Evolutionary conservation across 306 rosid species (phyloP).

Genomic region (Prinsepia uniflora): DNA sequence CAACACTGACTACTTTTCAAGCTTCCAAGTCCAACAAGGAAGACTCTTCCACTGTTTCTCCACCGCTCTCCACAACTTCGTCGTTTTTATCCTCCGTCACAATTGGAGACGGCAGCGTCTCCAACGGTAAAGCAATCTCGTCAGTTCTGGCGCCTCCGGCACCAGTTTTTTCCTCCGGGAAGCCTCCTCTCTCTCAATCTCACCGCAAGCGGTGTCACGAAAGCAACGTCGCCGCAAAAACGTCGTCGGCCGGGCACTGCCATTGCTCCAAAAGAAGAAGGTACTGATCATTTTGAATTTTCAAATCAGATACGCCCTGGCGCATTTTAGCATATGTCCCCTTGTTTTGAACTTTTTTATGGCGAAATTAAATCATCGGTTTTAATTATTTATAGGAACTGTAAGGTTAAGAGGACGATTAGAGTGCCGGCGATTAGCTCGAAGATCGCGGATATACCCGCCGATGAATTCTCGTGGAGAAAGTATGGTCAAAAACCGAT

Average conservation of each 20-base stretch:
- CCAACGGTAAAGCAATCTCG: constrained; percentile 51
- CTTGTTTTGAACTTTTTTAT: neutral
- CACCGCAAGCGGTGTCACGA: constrained; percentile 50
- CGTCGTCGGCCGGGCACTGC: constrained; percentile 44
- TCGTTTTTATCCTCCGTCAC: constrained; percentile 62
- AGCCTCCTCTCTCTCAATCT: constrained; percentile 58
- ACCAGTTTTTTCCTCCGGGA: constrained; percentile 35
- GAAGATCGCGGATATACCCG: constrained; percentile 64
- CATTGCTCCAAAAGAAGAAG: constrained; percentile 76
- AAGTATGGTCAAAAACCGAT: constrained; percentile 85
- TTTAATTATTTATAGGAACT: constrained; percentile 37
- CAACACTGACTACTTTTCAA: neutral
- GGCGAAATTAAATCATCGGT: neutral
- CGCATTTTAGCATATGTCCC: neutral
- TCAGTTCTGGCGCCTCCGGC: constrained; percentile 28
- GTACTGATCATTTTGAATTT: constrained; percentile 26
- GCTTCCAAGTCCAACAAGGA: constrained; percentile 19
- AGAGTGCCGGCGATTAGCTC: constrained; percentile 67
- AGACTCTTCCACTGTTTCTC: constrained; percentile 34
- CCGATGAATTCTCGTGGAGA: constrained; percentile 74
- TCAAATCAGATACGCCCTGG: neutral
- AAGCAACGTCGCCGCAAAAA: constrained; percentile 25
- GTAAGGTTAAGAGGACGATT: constrained; percentile 44
- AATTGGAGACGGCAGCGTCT: constrained; percentile 65
- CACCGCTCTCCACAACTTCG: constrained; percentile 56